Conservation (phyloP, 495 filamentous ascomycete genomes). For the Sporormia fimetaria region DNA sequence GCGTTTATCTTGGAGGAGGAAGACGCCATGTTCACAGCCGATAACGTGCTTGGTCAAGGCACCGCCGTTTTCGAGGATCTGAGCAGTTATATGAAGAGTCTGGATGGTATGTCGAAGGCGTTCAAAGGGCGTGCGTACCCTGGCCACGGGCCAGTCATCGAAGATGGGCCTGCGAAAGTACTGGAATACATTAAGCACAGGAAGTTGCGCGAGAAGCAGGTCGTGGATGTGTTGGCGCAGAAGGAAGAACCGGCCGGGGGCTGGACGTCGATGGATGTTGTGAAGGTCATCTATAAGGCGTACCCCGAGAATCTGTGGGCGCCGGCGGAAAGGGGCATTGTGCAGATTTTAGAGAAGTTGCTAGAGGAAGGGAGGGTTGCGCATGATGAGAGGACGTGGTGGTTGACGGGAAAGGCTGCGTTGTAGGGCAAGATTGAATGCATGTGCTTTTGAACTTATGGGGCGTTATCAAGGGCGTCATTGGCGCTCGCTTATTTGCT, state of each 20-base stretch:
- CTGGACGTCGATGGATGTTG: constrained; percentile 69
- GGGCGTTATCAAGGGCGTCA: background rate
- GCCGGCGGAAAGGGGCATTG: constrained; percentile 38
- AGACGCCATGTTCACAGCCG: constrained; percentile 82
- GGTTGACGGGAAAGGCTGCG: constrained; percentile 19
- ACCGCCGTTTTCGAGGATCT: constrained; percentile 88
- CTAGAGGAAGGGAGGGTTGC: constrained; percentile 30
- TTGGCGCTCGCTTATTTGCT: background rate
- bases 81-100: constrained; percentile 54
- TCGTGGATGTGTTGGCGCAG: constrained; percentile 52
- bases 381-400: constrained; percentile 25
- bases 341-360: constrained; percentile 34
- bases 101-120: constrained; percentile 56
- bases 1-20: constrained; percentile 50
- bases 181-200: constrained; percentile 75
- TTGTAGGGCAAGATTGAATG: constrained; percentile 6
- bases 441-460: background rate
- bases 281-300: constrained; percentile 72
- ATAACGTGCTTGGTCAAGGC: constrained; percentile 89
- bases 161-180: constrained; percentile 53
- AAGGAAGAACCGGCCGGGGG: constrained; percentile 29
- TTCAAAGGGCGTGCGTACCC: constrained; percentile 70
- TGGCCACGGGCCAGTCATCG: constrained; percentile 70
- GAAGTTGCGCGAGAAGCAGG: constrained; percentile 66
- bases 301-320: constrained; percentile 62